Base-by-base conservation (phyloP, 2,329 filamentous ascomycete species). In the Penicillium sp. region DNA sequence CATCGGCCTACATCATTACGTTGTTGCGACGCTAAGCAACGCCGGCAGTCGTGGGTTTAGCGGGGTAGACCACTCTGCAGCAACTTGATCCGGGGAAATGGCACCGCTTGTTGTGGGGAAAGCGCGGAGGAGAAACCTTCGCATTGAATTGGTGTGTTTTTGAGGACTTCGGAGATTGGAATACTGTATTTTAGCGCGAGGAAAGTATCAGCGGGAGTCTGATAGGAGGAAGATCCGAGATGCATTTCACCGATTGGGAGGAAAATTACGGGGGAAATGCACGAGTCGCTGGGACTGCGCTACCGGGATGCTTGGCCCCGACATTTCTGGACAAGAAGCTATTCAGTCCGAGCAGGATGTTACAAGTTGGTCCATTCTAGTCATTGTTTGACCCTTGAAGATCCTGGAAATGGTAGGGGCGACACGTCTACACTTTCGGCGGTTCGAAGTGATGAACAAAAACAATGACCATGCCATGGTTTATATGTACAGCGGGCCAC, bases 401-500 rank as follows among this genome's bases (percentile, higher is more conserved):
- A 9, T n/a, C 8, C 6, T 16, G 36, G 12, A 33, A 21, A 21
- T 18, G 9, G 21, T 21, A 21, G 9, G 12, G 9, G 12, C 16
- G 36, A 9, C 36, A 12, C 18, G 12, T 39, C 36, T 39, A 23
- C 16, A 21, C 36, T 13, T 21, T 23, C 18, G 26, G 21, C n/a
- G n/a, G 36, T 16, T 10, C n/a, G 42, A 41, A 16, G 29, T 26
- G 31, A 42, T 29, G 36, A 52, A 50, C 18, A 47, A 51, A 54
- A 60, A 52, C 49, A 49, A 56, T 51, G 52, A 53, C 41, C 39
- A 52, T 54, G 42, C 49, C 49, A 53, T 53, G 38, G 24, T 56
- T 59, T 55, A 60, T 64, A 61, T 64, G 56, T 64, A 62, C 61
- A 64, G 54, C 52, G 50, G 45, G 49, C 52, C 33, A 52, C 47